Conservation (phyloP, 345 rosid species). For the Corchorus olitorius region DNA sequence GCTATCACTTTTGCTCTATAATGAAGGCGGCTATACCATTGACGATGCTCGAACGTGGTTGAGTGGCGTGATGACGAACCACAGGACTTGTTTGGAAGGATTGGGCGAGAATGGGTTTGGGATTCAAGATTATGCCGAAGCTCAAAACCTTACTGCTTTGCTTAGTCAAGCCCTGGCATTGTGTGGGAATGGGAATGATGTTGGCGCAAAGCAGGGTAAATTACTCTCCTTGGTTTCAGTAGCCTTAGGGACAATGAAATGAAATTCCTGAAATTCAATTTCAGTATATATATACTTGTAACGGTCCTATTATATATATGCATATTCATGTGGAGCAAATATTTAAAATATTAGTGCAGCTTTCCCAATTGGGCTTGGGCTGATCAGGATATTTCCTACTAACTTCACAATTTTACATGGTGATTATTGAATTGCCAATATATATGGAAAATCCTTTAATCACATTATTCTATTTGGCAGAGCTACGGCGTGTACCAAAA, state of each 20-base stretch:
- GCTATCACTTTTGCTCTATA: constrained; percentile 38
- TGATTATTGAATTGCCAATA: not conserved
- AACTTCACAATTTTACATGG: no score
- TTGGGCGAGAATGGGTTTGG: constrained; percentile 34
- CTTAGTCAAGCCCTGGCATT: constrained; percentile 49
- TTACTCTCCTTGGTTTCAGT: not conserved
- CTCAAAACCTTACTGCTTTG: constrained; percentile 42
- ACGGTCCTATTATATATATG: no score
- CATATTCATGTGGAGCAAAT: no score
- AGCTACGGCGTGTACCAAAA: not conserved
- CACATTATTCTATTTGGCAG: constrained; percentile 3
- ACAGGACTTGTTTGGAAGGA: constrained; percentile 63
- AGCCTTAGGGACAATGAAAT: not conserved
- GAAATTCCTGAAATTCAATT: no score
- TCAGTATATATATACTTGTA: no score
- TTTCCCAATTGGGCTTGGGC: not conserved
- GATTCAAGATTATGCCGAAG: constrained; percentile 20
- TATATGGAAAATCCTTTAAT: not conserved
- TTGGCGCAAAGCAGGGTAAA: constrained; percentile 28
- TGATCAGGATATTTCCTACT: no score
- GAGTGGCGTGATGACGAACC: constrained; percentile 55
- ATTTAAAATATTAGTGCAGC: not conserved
- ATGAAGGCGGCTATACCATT: constrained; percentile 29
- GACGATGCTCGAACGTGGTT: constrained; percentile 66
- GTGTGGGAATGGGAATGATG: constrained; percentile 24